These are phyloP conservation scores for Neobulgaria alba DNA, from an alignment of 2,329 filamentous ascomycete genomes.

Conservation along the genomic window DNA sequence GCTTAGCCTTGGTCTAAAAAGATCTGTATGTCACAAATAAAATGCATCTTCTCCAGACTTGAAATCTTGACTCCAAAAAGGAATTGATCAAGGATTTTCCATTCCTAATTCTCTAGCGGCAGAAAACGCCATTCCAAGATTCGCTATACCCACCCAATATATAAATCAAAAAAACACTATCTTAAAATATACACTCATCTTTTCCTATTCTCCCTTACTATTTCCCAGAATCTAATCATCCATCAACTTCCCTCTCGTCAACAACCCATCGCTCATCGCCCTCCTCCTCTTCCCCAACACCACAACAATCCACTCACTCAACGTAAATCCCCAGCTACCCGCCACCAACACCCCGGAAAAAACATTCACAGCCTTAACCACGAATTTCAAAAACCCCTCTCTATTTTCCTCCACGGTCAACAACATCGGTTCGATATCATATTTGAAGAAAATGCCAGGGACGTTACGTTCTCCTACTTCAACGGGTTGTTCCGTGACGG, in stretches of 20 bases:
- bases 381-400: conserved; percentile 62
- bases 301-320: conserved; percentile 65
- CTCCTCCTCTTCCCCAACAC: conserved; percentile 37
- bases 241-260: conserved; percentile 27
- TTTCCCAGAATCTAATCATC: too few species aligned
- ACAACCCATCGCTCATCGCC: conserved; percentile 29
- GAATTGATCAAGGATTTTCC: too few species aligned
- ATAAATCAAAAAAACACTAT: too few species aligned
- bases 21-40: too few species aligned
- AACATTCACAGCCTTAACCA: conserved; percentile 83
- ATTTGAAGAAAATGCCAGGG: conserved; percentile 96
- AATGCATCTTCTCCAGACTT: too few species aligned
- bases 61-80: too few species aligned
- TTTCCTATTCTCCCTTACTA: too few species aligned
- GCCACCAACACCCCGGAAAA: conserved; percentile 85
- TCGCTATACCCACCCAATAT: too few species aligned
- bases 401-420: conserved; percentile 77
- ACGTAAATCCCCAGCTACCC: conserved; percentile 84
- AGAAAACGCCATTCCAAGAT: too few species aligned
- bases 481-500: conserved; percentile 81
- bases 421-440: conserved; percentile 93
- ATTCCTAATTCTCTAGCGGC: too few species aligned
- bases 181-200: not conserved
- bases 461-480: conserved; percentile 60
- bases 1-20: too few species aligned